Base-by-base conservation (phyloP, 164 flowering plant genomes). In the Echeveria elegans region DNA sequence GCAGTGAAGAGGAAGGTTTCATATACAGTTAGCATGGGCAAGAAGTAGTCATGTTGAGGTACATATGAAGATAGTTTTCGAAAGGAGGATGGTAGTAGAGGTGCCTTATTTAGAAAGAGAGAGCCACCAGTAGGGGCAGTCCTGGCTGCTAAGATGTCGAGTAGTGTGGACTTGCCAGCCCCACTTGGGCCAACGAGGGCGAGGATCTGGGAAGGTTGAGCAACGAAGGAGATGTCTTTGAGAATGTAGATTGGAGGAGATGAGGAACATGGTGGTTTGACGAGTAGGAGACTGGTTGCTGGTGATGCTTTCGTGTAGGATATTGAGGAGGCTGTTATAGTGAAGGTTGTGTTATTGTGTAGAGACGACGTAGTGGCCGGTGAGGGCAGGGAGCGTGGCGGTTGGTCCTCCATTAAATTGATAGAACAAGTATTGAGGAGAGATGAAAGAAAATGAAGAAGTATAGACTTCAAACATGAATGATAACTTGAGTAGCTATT, bases 141-240 rank as follows among this genome's bases (percentile, higher is more conserved):
- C 66, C 28, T 29, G 26, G 66, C 26, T 23, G 66, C 45, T 21
- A 63, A 36, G 11, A 63, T 37, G 66, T 63, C 66, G 6, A 63
- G 66, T 18, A 63, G 66, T 16, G 66, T 63, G 45, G 66, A 63
- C 41, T 63, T 63, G 1, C 66, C 66, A 24, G 66, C 66, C 29
- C 66, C 66, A 26, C 66, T 63, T 18, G 66, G 66, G 47, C 66
- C 66, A 18, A 63, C 66, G 29, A 63, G 29, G 45, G 66, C 66
- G 26, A 63, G 66, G 66, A 63, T 63, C 45, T 63, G 45, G 6
- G 47, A 63, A 32, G 66, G 66, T 2, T 63, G 41, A 14, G 66
- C 66, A 23, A 36, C 37, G 66, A 63, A 40, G 45, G 66, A 63
- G 45, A 63, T 63, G 66, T 63, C 45, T 19, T 63, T 63, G 29